These are phyloP conservation scores for Quercus alba DNA, from an alignment of 306 rosid species.

Conservation along the genomic window DNA sequence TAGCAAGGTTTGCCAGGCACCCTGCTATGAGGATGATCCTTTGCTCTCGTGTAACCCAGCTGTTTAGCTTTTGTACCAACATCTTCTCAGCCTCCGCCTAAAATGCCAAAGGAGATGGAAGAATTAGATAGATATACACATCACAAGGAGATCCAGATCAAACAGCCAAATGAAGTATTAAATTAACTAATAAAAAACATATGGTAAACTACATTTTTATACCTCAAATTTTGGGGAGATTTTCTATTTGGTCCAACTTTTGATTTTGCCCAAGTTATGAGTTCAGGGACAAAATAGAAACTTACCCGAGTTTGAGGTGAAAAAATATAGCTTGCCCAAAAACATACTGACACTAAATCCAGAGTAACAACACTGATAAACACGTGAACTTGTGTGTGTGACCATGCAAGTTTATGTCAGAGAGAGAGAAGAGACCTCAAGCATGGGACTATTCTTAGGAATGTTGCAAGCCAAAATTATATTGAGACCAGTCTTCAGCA, in stretches of 20 bases:
- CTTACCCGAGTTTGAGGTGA: background rate
- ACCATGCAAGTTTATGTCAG: background rate
- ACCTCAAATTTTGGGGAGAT: background rate
- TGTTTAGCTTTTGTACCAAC: conserved; percentile 64
- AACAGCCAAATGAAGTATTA: background rate
- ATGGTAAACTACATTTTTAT: background rate
- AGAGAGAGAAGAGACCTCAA: conserved; percentile 54
- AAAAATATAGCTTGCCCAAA: background rate
- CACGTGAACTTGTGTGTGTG: background rate
- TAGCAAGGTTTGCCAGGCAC: background rate
- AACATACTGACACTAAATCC: background rate
- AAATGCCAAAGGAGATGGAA: conserved; percentile 23
- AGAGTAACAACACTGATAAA: no score
- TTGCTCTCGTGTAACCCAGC: conserved; percentile 60
- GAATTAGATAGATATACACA: background rate
- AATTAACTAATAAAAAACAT: background rate
- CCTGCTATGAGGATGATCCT: conserved; percentile 32
- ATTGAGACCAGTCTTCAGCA: conserved; percentile 74
- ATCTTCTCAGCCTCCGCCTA: conserved; percentile 85
- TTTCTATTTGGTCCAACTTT: background rate
- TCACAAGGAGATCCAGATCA: background rate
- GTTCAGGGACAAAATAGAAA: background rate
- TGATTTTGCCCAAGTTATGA: background rate
- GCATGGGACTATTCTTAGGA: conserved; percentile 68
- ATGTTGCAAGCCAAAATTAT: conserved; percentile 80